Percentiles rank a stretch among this genome's conserved stretches.
Evolutionary conservation across 2,329 filamentous ascomycete species (phyloP).

Genomic region (Helminthosporium solani): DNA sequence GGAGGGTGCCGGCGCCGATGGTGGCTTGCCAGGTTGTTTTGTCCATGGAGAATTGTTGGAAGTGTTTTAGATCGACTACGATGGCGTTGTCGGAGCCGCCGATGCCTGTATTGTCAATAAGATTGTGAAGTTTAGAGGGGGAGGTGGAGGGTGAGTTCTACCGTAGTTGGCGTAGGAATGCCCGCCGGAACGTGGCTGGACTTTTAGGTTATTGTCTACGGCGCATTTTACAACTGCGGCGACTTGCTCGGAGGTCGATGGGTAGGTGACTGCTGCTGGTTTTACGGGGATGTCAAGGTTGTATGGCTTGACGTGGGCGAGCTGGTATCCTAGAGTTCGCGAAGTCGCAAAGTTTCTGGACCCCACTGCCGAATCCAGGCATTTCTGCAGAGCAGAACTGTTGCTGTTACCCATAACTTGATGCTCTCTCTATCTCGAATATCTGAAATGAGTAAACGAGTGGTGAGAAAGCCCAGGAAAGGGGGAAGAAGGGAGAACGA

Average conservation of each 20-base stretch:
- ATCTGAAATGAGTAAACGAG: neutral
- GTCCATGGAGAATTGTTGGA: slow-evolving; percentile 51
- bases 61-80: slow-evolving; percentile 52
- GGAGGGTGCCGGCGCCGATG: slow-evolving; percentile 52
- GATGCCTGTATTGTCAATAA: slow-evolving; percentile 34
- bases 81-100: slow-evolving; percentile 51
- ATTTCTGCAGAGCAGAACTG: slow-evolving; percentile 30
- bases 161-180: slow-evolving; percentile 61
- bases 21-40: slow-evolving; percentile 46
- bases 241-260: slow-evolving; percentile 54
- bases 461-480: neutral
- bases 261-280: slow-evolving; percentile 59
- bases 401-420: slow-evolving; percentile 32
- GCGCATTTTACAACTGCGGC: slow-evolving; percentile 61
- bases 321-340: slow-evolving; percentile 27
- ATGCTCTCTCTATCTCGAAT: neutral
- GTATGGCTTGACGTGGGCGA: slow-evolving; percentile 39
- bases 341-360: slow-evolving; percentile 27
- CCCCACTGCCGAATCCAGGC: slow-evolving; percentile 31
- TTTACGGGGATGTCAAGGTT: slow-evolving; percentile 40
- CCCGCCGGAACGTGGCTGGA: slow-evolving; percentile 64
- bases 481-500: neutral
- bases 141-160: slow-evolving; percentile 1
- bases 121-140: neutral
- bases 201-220: slow-evolving; percentile 50